phyloP scores from a whole-genome alignment of 2,329 filamentous ascomycete species.

The Pseudogymnoascus sp. region DNA sequence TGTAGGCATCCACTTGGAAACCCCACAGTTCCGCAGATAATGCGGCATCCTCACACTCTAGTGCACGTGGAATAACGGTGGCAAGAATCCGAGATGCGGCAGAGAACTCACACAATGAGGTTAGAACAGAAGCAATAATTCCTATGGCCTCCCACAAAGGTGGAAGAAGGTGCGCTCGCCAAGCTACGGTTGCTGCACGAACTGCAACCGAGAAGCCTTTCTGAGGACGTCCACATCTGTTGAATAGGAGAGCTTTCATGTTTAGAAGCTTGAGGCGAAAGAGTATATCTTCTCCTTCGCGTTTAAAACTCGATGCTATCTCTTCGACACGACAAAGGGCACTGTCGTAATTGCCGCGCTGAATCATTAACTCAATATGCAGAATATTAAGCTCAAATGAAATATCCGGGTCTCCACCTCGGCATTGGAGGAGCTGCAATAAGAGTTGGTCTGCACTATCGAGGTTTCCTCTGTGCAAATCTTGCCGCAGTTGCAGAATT shows the following conservation, averaged over 20 bases:
- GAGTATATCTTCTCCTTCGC: conserved; percentile 50
- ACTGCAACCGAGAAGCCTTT: conserved; percentile 58
- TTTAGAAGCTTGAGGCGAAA: conserved; percentile 52
- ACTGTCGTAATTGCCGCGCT: conserved; percentile 40
- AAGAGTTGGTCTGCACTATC: conserved; percentile 48
- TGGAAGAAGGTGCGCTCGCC: conserved; percentile 48
- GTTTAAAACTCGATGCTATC: conserved; percentile 40
- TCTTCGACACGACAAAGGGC: conserved; percentile 48
- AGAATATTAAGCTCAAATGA: conserved; percentile 48
- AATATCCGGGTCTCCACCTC: conserved; percentile 42
- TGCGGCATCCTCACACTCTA: conserved; percentile 50
- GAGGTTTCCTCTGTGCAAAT: conserved; percentile 50
- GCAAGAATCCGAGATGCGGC: conserved; percentile 48
- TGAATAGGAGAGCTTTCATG: conserved; percentile 52
- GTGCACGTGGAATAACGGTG: conserved; percentile 53
- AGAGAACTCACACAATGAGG: conserved; percentile 50
- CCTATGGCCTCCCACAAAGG: conserved; percentile 53
- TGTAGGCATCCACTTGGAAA: conserved; percentile 52
- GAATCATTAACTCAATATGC: conserved; percentile 50
- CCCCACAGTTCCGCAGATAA: conserved; percentile 51
- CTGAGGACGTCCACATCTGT: conserved; percentile 49
- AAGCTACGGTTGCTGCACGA: conserved; percentile 53
- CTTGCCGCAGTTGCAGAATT: conserved; percentile 54
- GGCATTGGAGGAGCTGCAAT: conserved; percentile 40
- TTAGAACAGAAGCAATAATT: conserved; percentile 47